phyloP scores from a whole-genome alignment of 2,329 filamentous ascomycete species.

The Apiospora rasikravindrae region DNA sequence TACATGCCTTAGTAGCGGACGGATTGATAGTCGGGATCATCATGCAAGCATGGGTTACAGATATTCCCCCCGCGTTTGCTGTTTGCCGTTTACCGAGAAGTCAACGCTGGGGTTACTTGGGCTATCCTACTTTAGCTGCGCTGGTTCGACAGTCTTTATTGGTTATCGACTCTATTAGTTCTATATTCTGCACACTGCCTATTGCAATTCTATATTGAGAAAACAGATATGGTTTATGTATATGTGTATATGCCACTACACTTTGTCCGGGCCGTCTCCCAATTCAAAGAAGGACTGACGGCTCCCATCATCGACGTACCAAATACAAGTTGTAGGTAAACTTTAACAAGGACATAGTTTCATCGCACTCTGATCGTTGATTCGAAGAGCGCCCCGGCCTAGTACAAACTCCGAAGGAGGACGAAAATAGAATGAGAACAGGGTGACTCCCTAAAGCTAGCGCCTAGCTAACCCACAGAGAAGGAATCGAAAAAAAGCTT shows the following conservation, averaged over 20 bases:
- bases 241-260: background rate
- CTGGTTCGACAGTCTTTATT: no score
- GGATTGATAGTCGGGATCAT: background rate
- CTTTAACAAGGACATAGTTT: background rate
- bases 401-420: background rate
- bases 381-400: background rate
- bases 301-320: background rate
- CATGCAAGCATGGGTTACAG: background rate
- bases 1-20: background rate
- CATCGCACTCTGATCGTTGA: background rate
- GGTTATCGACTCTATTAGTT: background rate
- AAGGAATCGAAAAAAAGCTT: background rate
- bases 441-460: background rate
- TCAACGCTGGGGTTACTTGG: background rate
- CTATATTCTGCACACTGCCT: background rate
- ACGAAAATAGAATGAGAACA: conserved; percentile 3
- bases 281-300: background rate
- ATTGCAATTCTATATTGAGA: background rate
- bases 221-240: background rate
- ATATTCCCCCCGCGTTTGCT: background rate
- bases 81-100: conserved; percentile 10
- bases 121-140: background rate
- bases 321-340: background rate
- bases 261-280: background rate
- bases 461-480: background rate